phyloP scores from a whole-genome alignment of 768 basidiomycete species.

The Porpolomopsis calyptriformis region DNA sequence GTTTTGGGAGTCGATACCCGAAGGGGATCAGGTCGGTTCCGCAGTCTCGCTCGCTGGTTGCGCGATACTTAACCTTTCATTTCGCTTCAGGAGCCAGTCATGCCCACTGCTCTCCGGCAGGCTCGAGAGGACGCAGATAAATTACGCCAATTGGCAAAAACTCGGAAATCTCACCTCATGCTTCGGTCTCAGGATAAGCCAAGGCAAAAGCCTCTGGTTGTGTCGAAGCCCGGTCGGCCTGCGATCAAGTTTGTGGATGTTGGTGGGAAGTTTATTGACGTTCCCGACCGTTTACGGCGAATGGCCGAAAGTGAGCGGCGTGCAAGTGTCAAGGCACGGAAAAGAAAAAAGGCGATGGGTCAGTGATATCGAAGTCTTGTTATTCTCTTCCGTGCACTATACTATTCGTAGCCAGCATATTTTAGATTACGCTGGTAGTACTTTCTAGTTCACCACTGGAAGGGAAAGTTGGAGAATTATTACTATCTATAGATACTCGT shows the following conservation, averaged over 20 bases:
- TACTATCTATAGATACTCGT: no score
- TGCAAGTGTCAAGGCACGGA: conserved; percentile 21
- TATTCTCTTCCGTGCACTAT: no score
- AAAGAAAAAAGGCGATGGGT: conserved; percentile 12
- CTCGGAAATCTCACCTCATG: conserved; percentile 32
- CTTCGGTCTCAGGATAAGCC: conserved; percentile 29
- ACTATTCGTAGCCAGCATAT: no score
- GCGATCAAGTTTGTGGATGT: conserved; percentile 63
- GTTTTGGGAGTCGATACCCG: conserved; percentile 73
- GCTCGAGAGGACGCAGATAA: conserved; percentile 32
- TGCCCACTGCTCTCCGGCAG: conserved; percentile 45
- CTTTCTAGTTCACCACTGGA: no score
- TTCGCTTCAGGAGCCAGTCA: conserved; percentile 44
- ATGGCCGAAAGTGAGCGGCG: conserved; percentile 41
- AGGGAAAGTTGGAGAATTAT: no score
- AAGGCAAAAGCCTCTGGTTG: conserved; percentile 29
- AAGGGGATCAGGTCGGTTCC: conserved; percentile 47
- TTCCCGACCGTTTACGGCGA: conserved; percentile 40
- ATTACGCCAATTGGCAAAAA: conserved; percentile 22
- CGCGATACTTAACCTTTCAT: no score
- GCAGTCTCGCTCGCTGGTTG: conserved; percentile 8
- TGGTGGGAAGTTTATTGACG: conserved; percentile 57
- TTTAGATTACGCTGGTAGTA: no score
- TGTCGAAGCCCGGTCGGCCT: conserved; percentile 36
- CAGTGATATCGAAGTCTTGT: no score